Evolutionary conservation across 768 basidiomycete genomes (phyloP), one percentile per base, ranked within the genome.

Genomic region (Rhodotorula paludigena): DNA sequence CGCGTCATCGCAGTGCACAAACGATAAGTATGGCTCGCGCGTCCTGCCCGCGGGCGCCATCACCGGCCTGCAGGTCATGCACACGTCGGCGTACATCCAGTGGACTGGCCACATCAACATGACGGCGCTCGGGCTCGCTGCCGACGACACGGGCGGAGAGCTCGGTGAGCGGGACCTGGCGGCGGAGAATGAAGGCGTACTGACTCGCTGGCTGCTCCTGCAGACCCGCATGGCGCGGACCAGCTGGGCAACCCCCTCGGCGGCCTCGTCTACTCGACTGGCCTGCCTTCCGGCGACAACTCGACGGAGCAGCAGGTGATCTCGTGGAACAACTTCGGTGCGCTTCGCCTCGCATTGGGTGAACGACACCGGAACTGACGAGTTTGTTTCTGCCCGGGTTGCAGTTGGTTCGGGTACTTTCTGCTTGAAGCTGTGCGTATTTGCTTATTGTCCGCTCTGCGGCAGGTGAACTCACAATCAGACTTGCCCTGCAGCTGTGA

Each of bases 171-270:
- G 45, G 0, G 11, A 25, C 7, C 52, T 28, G 1, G 2, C 41
- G 3, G 32, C 32, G 39, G 32, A 3, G 28, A 12, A 25, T 28
- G n/a, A 3, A 28, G 5, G 5, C n/a, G 23, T 38, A n/a, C 15
- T 44, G n/a, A n/a, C 33, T 1, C 12, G 54, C 61, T 44, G 28
- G 12, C 45, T 8, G 2, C 15, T 54, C 32, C 21, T 57, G 18
- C 15, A 28, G 59, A 89, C 76, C 84, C 86, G 18, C 85, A 86
- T 68, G 87, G 87, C 64, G 86, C 86, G 68, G 87, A 88, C 7
- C 67, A 86, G 83, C 84, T 85, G 67, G 89, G 89, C 32, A 91
- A 70, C 64, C 69, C 69, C 3, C 69, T 70, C 23, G 68, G 68
- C 8, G 66, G 62, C 8, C 57, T 69, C 48, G 63, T 64, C 5